Evolutionary conservation across 495 filamentous ascomycete species (phyloP), one percentile per base, ranked within the genome.

Genomic region (Aspergillus panamensis): DNA sequence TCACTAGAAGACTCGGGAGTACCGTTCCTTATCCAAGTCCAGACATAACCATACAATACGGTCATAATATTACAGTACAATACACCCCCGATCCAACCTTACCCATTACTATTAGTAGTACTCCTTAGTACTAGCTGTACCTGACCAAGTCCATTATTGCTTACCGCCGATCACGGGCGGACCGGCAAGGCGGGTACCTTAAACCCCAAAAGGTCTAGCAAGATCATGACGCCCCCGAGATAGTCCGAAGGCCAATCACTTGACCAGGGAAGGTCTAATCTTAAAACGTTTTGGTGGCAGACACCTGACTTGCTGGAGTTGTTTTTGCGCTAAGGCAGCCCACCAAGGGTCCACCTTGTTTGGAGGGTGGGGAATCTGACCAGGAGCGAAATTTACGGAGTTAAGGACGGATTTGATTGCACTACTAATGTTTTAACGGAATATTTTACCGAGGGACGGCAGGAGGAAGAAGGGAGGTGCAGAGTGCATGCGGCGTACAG

Each of bases 191-290:
- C 67, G 62, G 69, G 66, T 69, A 72, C 66, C 57, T 53, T 65
- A 62, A 53, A 3, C 62, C 52, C 19, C 57, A 50, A 32, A 4
- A 1, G 33, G 48, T 12, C n/a, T 56, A 56, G 53, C 25, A n/a
- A 8, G 55, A 53, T 59, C 56, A 50, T 32, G 43, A 37, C 32
- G n/a, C 51, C 66, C 65, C 72, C 72, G 72, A 75, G 69, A 75
- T 72, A 47, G 56, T 62, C 73, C 73, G 73, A 61, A 4, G 14
- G 3, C 71, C 71, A 73, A 71, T 72, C 30, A 71, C 16, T 49
- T 5, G 4, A 12, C 6, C 0, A 6, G 13, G 51, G 32, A n/a
- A 12, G 31, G 37, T 47, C 45, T 53, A 48, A 56, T 62, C 58
- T 55, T 35, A 55, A 58, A 25, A 5, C 25, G 25, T 39, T 39